Conservation (phyloP, 331 rosid genomes). For the Quercus lobata region DNA sequence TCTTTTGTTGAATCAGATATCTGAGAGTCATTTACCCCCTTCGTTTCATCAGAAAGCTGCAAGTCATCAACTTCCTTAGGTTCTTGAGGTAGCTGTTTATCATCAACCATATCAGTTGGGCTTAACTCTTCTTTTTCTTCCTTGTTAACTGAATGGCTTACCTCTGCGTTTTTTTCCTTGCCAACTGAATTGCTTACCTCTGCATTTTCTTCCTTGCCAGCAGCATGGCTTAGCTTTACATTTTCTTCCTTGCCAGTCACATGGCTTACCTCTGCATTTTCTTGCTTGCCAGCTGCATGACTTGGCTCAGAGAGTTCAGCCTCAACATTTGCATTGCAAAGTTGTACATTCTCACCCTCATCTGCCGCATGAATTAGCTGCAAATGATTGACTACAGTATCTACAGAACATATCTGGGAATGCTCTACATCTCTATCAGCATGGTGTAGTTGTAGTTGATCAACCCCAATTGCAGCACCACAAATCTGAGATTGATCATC, state of each 20-base stretch:
- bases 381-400: conserved; percentile 40
- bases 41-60: conserved; percentile 26
- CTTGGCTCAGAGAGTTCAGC: conserved; percentile 55
- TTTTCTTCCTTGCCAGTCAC: conserved; percentile 46
- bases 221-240: conserved; percentile 36
- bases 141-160: conserved; percentile 33
- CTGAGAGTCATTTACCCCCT: conserved; percentile 27
- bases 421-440: conserved; percentile 52
- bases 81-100: conserved; percentile 21
- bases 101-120: conserved; percentile 16
- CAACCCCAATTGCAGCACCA: conserved; percentile 57
- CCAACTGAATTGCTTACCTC: conserved; percentile 32
- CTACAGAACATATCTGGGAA: conserved; percentile 48
- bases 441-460: conserved; percentile 46
- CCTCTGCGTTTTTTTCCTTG: conserved; percentile 32
- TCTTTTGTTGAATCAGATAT: conserved; percentile 27
- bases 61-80: conserved; percentile 23
- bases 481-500: conserved; percentile 77
- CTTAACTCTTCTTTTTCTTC: conserved; percentile 43
- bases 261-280: conserved; percentile 25
- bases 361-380: conserved; percentile 48
- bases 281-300: conserved; percentile 17
- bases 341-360: conserved; percentile 43
- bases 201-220: conserved; percentile 28
- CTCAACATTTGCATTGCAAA: conserved; percentile 52